These are phyloP conservation scores for Anethum foeniculum DNA, from an alignment of 140 eudicot genomes.

Conservation along the genomic window DNA sequence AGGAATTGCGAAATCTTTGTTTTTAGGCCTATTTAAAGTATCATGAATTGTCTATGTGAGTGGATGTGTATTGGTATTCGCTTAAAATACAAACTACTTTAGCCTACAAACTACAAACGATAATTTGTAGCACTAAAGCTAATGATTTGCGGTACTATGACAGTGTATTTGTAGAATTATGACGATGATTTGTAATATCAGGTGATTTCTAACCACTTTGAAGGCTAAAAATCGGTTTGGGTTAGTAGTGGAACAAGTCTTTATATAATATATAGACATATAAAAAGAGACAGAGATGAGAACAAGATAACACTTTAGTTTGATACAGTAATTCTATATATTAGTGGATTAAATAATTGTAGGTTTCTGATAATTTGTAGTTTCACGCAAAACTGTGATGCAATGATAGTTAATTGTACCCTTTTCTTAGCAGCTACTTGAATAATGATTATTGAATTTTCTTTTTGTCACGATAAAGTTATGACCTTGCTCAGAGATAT, in stretches of 20 bases:
- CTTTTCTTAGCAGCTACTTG: constrained; percentile 1
- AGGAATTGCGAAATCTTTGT: constrained; percentile 12
- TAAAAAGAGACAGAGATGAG: background rate
- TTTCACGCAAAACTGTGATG: constrained; percentile 20
- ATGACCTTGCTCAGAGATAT: constrained; percentile 10
- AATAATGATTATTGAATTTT: background rate
- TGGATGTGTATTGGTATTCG: background rate
- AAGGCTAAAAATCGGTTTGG: background rate
- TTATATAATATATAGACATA: background rate
- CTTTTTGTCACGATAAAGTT: constrained; percentile 7
- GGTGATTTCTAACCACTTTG: background rate
- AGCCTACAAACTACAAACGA: background rate
- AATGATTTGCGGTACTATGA: background rate
- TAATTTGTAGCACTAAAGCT: background rate
- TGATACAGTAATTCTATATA: background rate
- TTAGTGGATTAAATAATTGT: background rate
- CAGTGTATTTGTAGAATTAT: background rate
- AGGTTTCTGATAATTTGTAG: constrained; percentile 5
- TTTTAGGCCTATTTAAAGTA: background rate
- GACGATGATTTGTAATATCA: background rate
- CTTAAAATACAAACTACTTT: background rate
- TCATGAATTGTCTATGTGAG: background rate
- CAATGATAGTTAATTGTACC: background rate
- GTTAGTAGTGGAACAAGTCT: background rate
- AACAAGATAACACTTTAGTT: background rate